Conservation (phyloP, 2,329 filamentous ascomycete genomes). For the Uncinocarpus reesii region DNA sequence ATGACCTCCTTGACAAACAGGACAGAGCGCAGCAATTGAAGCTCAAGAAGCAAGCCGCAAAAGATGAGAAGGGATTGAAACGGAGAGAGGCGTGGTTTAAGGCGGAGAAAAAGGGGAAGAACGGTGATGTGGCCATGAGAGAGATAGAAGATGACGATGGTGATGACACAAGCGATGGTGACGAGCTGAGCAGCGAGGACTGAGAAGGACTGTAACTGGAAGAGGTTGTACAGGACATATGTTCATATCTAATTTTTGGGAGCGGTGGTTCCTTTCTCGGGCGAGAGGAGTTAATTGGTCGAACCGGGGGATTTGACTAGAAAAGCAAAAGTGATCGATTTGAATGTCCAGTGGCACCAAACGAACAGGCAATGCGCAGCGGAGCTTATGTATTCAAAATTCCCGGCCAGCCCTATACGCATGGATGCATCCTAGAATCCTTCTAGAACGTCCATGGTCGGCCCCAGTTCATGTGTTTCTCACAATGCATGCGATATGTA, state of each 20-base stretch:
- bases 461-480: neutral
- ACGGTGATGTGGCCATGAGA: conserved; percentile 32
- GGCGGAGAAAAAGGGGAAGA: conserved; percentile 36
- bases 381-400: neutral
- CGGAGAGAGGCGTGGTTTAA: conserved; percentile 37
- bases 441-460: too few species aligned
- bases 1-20: conserved; percentile 32
- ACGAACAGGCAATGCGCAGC: too few species aligned
- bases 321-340: neutral
- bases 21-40: conserved; percentile 27
- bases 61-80: conserved; percentile 33
- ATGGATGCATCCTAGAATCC: too few species aligned
- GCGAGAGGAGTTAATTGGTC: neutral
- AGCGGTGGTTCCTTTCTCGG: neutral
- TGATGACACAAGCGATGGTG: conserved; percentile 24
- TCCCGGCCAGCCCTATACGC: too few species aligned
- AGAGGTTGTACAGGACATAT: neutral
- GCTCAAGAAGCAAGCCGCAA: conserved; percentile 28
- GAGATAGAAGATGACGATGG: conserved; percentile 31
- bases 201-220: neutral
- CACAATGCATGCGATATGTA: neutral
- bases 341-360: too few species aligned
- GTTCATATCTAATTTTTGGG: neutral
- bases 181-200: conserved; percentile 30
- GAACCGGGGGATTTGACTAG: neutral